A percentile compares a stretch with the other conserved stretches of the same genome.
These are phyloP conservation scores for Graphilbum fragrans DNA, from an alignment of 2,329 filamentous ascomycete species.

Conservation along the genomic window DNA sequence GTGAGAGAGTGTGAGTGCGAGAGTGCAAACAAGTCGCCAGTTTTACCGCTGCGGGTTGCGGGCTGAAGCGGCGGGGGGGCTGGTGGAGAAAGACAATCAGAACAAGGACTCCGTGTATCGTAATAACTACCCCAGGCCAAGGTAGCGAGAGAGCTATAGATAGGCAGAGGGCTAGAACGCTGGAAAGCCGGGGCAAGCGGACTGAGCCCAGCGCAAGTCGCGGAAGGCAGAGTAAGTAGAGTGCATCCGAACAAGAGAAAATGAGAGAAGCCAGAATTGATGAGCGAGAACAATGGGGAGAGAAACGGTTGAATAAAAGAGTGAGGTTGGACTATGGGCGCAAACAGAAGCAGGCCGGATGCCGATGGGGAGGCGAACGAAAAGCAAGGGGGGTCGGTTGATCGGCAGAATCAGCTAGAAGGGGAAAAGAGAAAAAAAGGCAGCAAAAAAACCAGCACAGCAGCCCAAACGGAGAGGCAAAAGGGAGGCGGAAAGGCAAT, in stretches of 20 bases:
- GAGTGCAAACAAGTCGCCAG: constrained; percentile 1
- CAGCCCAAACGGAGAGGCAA: neutral
- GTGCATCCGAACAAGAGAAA: neutral
- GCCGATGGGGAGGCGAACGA: neutral
- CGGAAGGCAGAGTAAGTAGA: neutral
- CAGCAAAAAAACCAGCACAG: neutral
- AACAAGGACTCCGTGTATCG: no score
- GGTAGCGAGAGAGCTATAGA: no score
- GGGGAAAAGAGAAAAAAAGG: neutral
- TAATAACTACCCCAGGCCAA: no score
- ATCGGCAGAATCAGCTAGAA: neutral
- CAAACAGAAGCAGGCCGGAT: neutral
- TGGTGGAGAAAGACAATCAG: no score
- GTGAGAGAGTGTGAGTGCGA: no score
- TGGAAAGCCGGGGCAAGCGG: neutral
- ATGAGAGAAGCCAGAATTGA: neutral
- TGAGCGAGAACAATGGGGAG: no score
- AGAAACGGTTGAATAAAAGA: no score
- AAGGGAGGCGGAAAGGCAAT: neutral
- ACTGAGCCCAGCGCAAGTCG: neutral
- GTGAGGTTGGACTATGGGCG: no score
- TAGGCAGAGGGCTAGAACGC: no score
- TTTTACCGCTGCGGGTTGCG: neutral
- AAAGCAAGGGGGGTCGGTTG: neutral
- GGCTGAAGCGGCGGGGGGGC: no score